A percentile compares a stretch with the other conserved stretches of the same genome.
These are phyloP conservation scores for Terana coerulea DNA, from an alignment of 768 basidiomycete species.

Conservation along the genomic window DNA sequence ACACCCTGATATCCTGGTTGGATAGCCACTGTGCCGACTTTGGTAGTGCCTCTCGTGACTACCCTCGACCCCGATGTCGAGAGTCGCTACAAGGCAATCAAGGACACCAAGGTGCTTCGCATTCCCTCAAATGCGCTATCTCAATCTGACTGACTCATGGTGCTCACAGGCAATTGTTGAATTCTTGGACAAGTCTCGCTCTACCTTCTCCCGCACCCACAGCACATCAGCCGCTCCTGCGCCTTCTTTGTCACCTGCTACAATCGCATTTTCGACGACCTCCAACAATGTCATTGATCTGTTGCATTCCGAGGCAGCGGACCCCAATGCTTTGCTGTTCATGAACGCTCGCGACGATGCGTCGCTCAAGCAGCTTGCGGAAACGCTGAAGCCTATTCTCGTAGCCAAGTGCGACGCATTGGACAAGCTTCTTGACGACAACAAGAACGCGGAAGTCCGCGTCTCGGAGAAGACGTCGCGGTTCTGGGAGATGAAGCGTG, in stretches of 20 bases:
- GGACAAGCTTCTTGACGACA: slow-evolving; percentile 41
- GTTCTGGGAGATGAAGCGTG: slow-evolving; percentile 59
- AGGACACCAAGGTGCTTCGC: slow-evolving; percentile 71
- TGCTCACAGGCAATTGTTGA: slow-evolving; percentile 62
- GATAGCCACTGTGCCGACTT: slow-evolving; percentile 75
- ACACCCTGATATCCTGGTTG: background rate
- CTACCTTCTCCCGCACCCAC: slow-evolving; percentile 58
- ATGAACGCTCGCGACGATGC: slow-evolving; percentile 55
- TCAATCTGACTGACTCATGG: background rate
- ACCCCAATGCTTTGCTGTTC: slow-evolving; percentile 58
- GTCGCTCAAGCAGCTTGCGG: slow-evolving; percentile 48
- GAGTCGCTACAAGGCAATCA: slow-evolving; percentile 76
- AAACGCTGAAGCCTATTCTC: slow-evolving; percentile 38
- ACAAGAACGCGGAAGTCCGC: slow-evolving; percentile 41
- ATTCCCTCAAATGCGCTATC: slow-evolving; percentile 12
- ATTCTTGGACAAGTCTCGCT: slow-evolving; percentile 83
- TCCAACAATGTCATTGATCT: slow-evolving; percentile 47
- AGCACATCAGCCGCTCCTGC: slow-evolving; percentile 73
- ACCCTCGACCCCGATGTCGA: slow-evolving; percentile 67
- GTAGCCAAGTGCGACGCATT: slow-evolving; percentile 47
- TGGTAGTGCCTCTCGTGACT: slow-evolving; percentile 80
- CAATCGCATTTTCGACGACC: slow-evolving; percentile 57
- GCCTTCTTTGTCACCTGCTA: slow-evolving; percentile 74
- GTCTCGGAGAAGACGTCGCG: slow-evolving; percentile 59
- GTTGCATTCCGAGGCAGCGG: slow-evolving; percentile 57